Percentiles rank a stretch among this genome's conserved stretches.
These are phyloP conservation scores for Fusarium multiceps DNA, from an alignment of 2,329 filamentous ascomycete genomes.

Conservation along the genomic window DNA sequence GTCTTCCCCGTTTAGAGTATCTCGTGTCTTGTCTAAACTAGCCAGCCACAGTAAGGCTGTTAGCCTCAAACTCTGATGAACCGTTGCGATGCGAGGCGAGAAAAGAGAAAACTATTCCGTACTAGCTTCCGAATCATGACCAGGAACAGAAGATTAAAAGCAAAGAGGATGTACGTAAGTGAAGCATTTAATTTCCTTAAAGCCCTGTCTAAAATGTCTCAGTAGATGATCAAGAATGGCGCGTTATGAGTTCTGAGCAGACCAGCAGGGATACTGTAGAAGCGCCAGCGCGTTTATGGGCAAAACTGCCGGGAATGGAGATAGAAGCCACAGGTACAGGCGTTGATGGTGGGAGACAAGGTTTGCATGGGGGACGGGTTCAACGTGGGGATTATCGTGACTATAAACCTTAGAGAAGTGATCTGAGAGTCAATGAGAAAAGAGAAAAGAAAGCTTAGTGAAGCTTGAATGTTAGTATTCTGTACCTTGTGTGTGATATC, in stretches of 20 bases:
- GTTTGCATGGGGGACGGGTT: not conserved
- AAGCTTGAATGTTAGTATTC: not conserved
- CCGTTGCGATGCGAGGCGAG: conserved; percentile 14
- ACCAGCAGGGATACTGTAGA: not conserved
- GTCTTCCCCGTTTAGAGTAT: not conserved
- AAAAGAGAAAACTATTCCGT: conserved; percentile 39
- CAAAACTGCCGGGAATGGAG: not conserved
- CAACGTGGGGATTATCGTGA: conserved; percentile 9
- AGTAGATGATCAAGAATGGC: not conserved
- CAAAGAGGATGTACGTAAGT: not conserved
- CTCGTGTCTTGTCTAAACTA: conserved; percentile 4
- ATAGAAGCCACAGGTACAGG: conserved; percentile 8
- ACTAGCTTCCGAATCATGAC: not conserved
- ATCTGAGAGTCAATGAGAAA: not conserved
- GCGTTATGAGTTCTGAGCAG: not conserved
- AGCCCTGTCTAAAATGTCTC: not conserved
- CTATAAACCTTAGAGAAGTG: not conserved
- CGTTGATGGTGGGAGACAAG: conserved; percentile 24
- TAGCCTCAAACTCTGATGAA: conserved; percentile 23
- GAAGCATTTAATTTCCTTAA: not conserved
- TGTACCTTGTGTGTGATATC: not conserved
- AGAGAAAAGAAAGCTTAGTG: not conserved
- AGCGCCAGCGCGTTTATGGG: conserved; percentile 4
- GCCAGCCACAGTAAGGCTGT: conserved; percentile 2
- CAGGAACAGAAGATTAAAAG: not conserved